phyloP scores from a whole-genome alignment of 192 early-diverging fungal species.

The Helicostylum pulchrum region DNA sequence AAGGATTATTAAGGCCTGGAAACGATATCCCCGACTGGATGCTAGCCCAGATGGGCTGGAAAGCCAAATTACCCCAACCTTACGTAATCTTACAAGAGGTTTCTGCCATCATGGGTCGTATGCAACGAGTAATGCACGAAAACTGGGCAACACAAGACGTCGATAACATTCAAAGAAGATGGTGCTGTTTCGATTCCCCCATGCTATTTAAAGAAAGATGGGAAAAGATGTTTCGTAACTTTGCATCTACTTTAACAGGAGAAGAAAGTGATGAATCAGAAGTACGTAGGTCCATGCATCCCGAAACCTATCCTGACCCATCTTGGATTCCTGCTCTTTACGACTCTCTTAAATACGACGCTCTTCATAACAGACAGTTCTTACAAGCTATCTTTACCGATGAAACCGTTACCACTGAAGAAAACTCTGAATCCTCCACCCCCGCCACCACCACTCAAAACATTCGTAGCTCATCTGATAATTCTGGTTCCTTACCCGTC shows the following conservation, averaged over 20 bases:
- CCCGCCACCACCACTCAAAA: background rate
- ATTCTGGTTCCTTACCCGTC: background rate
- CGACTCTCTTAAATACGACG: slow-evolving; percentile 95
- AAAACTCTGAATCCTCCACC: background rate
- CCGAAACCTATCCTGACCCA: slow-evolving; percentile 41
- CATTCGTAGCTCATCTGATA: background rate
- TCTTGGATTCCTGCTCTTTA: slow-evolving; percentile 89
- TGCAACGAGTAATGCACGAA: slow-evolving; percentile 72
- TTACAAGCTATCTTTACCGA: slow-evolving; percentile 67
- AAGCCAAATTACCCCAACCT: slow-evolving; percentile 34
- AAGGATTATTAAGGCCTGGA: slow-evolving; percentile 33
- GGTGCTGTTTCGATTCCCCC: slow-evolving; percentile 91
- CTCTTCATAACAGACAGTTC: slow-evolving; percentile 89
- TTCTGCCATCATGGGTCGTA: slow-evolving; percentile 61
- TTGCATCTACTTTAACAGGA: slow-evolving; percentile 42
- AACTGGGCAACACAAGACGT: slow-evolving; percentile 63
- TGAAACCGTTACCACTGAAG: background rate
- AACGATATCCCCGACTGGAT: slow-evolving; percentile 2
- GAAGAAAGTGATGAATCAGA: slow-evolving; percentile 17
- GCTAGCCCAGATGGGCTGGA: slow-evolving; percentile 22
- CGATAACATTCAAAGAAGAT: slow-evolving; percentile 67
- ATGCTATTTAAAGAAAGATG: slow-evolving; percentile 89
- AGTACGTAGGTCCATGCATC: background rate
- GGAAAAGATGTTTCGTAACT: slow-evolving; percentile 92
- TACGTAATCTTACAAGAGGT: slow-evolving; percentile 58